Conservation (phyloP, 768 basidiomycete genomes). For the Tylopilus vinaceipallidus region DNA sequence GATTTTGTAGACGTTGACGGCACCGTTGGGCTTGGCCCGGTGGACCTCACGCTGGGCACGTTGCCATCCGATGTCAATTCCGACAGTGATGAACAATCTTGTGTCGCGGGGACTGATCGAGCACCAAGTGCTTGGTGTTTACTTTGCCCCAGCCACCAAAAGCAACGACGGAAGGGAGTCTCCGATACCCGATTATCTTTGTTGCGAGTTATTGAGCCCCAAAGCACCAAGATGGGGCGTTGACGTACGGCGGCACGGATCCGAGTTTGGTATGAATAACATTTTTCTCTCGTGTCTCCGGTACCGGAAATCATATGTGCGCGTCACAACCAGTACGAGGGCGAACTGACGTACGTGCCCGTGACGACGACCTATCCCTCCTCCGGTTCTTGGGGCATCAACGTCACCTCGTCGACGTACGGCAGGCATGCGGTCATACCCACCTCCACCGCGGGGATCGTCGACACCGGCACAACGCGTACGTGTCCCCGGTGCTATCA, state of each 20-base stretch:
- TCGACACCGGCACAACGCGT: background rate
- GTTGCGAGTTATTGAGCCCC: too few species aligned
- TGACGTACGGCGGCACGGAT: too few species aligned
- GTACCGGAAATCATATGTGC: too few species aligned
- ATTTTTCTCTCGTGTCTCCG: too few species aligned
- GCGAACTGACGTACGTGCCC: conserved; percentile 21
- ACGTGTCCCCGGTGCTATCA: background rate
- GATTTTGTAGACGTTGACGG: conserved; percentile 24
- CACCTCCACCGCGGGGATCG: background rate
- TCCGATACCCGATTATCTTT: too few species aligned
- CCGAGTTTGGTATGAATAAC: too few species aligned
- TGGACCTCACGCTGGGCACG: conserved; percentile 11
- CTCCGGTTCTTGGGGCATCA: conserved; percentile 28
- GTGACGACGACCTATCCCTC: conserved; percentile 28
- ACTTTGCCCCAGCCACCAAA: too few species aligned
- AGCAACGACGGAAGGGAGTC: too few species aligned
- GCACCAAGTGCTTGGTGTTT: conserved; percentile 10
- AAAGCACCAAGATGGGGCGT: too few species aligned
- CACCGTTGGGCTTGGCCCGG: conserved; percentile 26
- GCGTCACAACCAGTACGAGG: conserved; percentile 15
- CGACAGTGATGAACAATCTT: conserved; percentile 24
- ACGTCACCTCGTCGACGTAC: conserved; percentile 18
- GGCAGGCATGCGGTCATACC: conserved; percentile 13
- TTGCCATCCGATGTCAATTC: conserved; percentile 6
- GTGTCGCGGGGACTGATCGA: conserved; percentile 15